phyloP scores from a whole-genome alignment of 768 basidiomycete species.

The Wakefieldia striispora region DNA sequence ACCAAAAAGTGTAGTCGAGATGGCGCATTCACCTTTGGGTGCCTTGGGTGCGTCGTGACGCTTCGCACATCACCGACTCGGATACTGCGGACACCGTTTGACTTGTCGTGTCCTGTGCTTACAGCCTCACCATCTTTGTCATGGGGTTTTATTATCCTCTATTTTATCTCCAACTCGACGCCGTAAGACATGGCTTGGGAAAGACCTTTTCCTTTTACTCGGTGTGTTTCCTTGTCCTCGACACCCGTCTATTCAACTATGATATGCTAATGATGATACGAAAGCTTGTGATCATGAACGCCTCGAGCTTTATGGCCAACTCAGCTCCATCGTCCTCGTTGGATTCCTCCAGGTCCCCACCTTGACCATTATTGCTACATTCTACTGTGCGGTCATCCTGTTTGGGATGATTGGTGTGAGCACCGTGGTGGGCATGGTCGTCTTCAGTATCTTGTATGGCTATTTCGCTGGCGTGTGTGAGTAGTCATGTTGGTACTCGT shows the following conservation, averaged over 20 bases:
- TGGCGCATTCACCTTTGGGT: slow-evolving; percentile 28
- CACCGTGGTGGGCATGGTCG: slow-evolving; percentile 37
- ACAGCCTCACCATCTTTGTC: slow-evolving; percentile 32
- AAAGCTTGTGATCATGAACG: slow-evolving; percentile 58
- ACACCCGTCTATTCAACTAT: not conserved
- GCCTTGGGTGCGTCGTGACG: slow-evolving; percentile 19
- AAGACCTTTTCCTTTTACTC: slow-evolving; percentile 56
- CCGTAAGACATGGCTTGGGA: slow-evolving; percentile 45
- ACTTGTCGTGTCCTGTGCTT: not conserved
- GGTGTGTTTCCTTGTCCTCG: slow-evolving; percentile 26
- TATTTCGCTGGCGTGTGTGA: slow-evolving; percentile 50
- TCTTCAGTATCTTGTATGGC: slow-evolving; percentile 47
- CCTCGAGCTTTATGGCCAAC: slow-evolving; percentile 53
- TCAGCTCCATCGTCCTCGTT: slow-evolving; percentile 45
- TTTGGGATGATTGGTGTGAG: slow-evolving; percentile 48
- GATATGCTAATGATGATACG: not conserved
- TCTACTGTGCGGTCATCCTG: slow-evolving; percentile 38
- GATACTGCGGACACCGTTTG: not conserved
- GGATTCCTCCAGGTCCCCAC: slow-evolving; percentile 44
- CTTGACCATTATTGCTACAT: slow-evolving; percentile 33
- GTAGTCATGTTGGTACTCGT: slow-evolving; percentile 13
- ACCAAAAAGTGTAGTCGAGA: slow-evolving; percentile 25
- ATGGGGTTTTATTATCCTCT: slow-evolving; percentile 52
- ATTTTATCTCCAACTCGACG: slow-evolving; percentile 59
- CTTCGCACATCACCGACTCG: no score